Percentiles rank a stretch among this genome's conserved stretches.
Evolutionary conservation across 1,139 yeast genomes (phyloP).

Genomic region (Zhuliangozyma blackwelliae): DNA sequence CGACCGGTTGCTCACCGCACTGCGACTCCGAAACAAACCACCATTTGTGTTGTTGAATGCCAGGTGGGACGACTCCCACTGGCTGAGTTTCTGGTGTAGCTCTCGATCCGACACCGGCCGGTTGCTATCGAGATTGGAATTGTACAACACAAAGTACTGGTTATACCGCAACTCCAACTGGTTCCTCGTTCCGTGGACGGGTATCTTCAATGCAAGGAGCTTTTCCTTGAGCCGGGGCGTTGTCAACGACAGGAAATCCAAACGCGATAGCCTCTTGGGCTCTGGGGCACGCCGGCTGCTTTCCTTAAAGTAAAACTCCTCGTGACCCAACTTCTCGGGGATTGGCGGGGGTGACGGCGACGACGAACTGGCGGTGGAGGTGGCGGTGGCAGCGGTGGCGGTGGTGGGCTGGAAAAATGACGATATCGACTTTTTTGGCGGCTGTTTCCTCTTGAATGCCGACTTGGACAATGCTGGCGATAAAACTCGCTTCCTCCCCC

Average conservation of each 20-base stretch:
- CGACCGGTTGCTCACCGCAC: conserved; percentile 19
- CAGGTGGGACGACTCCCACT: conserved; percentile 64
- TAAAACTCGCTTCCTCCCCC: conserved; percentile 14
- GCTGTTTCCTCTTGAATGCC: conserved; percentile 9
- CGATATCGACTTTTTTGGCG: conserved; percentile 17
- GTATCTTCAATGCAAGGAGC: conserved; percentile 49
- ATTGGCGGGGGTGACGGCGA: not conserved
- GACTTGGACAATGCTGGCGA: conserved; percentile 2
- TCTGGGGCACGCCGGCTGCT: conserved; percentile 23
- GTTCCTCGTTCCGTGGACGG: conserved; percentile 58
- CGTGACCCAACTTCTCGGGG: conserved; percentile 15
- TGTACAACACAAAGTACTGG: conserved; percentile 76
- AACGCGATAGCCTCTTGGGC: conserved; percentile 44
- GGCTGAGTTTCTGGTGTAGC: conserved; percentile 50
- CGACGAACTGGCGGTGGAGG: conserved; percentile 2
- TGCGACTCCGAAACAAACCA: conserved; percentile 21
- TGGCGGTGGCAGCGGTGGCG: conserved; percentile 4
- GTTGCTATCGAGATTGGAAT: conserved; percentile 77
- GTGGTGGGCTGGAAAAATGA: conserved; percentile 28
- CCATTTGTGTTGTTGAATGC: conserved; percentile 23
- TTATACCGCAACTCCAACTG: conserved; percentile 69
- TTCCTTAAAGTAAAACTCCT: conserved; percentile 31
- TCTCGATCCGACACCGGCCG: conserved; percentile 57
- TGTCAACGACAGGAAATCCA: conserved; percentile 58
- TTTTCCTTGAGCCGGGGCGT: conserved; percentile 61